A percentile compares a stretch with the other conserved stretches of the same genome.
Evolutionary conservation across 805 yeast genomes (phyloP).

Genomic region (Lipomyces chichibuensis): DNA sequence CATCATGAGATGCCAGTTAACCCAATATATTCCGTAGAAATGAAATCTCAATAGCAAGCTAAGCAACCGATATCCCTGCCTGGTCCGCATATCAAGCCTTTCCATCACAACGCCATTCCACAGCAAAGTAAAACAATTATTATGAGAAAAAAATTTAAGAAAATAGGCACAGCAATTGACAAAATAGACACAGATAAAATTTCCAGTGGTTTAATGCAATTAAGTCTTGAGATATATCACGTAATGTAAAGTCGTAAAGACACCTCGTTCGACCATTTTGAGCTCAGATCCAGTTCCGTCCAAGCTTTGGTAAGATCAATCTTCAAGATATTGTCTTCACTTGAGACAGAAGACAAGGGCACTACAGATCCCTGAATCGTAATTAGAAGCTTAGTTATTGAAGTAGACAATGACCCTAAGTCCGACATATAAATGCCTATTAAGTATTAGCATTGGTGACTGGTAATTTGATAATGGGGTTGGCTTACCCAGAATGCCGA

Average conservation of each 20-base stretch:
- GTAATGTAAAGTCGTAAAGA: slow-evolving; percentile 27
- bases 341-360: slow-evolving; percentile 25
- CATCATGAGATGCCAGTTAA: not conserved
- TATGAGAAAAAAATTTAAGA: no score
- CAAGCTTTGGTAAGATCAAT: slow-evolving; percentile 31
- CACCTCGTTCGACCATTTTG: slow-evolving; percentile 32
- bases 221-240: not conserved
- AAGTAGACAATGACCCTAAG: not conserved
- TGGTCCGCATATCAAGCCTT: not conserved
- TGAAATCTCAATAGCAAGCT: not conserved
- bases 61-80: not conserved
- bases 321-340: slow-evolving; percentile 22
- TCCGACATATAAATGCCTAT: slow-evolving; percentile 3
- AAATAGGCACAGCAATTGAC: no score
- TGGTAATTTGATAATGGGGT: not conserved
- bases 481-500: slow-evolving; percentile 24
- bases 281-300: slow-evolving; percentile 22
- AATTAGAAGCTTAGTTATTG: slow-evolving; percentile 19
- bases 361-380: slow-evolving; percentile 33
- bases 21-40: not conserved
- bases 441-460: not conserved
- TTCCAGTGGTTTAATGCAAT: no score
- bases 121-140: not conserved
- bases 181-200: no score
- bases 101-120: not conserved